Percentiles rank a stretch among this genome's conserved stretches.
phyloP scores from a whole-genome alignment of 129 eudicot species.

The Deinandra increscens region DNA sequence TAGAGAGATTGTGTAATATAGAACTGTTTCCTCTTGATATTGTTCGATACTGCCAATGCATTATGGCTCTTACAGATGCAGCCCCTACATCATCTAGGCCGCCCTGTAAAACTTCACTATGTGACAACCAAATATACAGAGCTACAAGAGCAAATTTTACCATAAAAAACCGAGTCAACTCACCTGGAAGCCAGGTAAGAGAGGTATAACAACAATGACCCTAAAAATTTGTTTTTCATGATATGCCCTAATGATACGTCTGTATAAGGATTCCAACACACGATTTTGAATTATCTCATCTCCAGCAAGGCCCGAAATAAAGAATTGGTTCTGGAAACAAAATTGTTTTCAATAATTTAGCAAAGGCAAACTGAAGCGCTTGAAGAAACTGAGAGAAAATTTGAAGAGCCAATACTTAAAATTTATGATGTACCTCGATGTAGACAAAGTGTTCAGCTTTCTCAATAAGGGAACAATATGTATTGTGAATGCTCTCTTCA shows the following conservation, averaged over 20 bases:
- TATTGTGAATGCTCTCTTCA: constrained; percentile 90
- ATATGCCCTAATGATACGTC: constrained; percentile 80
- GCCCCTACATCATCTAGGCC: constrained; percentile 98
- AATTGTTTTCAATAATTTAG: constrained; percentile 19
- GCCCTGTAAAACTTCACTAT: constrained; percentile 48
- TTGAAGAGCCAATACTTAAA: not conserved
- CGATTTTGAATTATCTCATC: constrained; percentile 85
- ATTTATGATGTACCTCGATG: constrained; percentile 72
- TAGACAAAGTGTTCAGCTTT: constrained; percentile 90
- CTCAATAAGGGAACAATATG: constrained; percentile 95
- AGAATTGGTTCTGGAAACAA: constrained; percentile 90
- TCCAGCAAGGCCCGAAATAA: constrained; percentile 95
- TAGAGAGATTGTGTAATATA: constrained; percentile 76
- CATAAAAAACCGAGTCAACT: not conserved
- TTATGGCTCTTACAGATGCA: constrained; percentile 95
- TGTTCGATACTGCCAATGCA: constrained; percentile 99
- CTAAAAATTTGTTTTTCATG: constrained; percentile 78
- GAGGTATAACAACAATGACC: constrained; percentile 85
- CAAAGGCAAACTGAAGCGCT: not conserved
- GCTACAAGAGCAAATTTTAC: constrained; percentile 3
- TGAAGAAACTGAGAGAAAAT: not conserved
- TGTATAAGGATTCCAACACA: constrained; percentile 72
- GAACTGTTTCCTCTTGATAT: constrained; percentile 84
- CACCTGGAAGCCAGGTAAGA: constrained; percentile 84
- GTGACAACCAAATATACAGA: constrained; percentile 25